Evolutionary conservation across 306 rosid species (phyloP), one percentile per base, ranked within the genome.

Genomic region (Sicyos baderoa): DNA sequence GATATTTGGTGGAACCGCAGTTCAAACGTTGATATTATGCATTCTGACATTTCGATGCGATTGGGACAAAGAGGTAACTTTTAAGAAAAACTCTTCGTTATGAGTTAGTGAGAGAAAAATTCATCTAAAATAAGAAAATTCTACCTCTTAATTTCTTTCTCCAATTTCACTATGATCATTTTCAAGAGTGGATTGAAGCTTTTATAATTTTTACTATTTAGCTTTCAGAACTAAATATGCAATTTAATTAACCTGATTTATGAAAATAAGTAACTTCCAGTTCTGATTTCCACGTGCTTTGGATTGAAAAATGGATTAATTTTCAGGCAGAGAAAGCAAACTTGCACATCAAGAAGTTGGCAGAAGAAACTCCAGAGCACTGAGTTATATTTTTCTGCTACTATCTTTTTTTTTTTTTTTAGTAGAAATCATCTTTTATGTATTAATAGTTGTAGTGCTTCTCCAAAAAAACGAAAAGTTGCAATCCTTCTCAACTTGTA

Each of bases 1-100:
- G 85, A 83, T 87, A 6, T 83, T 83, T 51, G 90, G 96, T 4
- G 93, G 93, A 68, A 84, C 90, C 1, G 84, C 85, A 14, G 29
- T 74, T 32, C 96, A 89, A 53, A 86, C 92, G 1, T 40, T 85
- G 82, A 73, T 89, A 49, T 70, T 89, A 50, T 42, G 76, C 66
- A 10, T 75, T 50, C 23, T 89, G 71, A 83, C 88, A 42, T 19
- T 77, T 6, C 81, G 86, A 49, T 85, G 96, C 40, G 87, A 89
- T 23, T 89, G 93, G 93, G 76, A 89, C 12, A 79, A 25, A 70
- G 89, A 89, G 89, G 93, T 86, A 72, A 4, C 8, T 32, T 2
- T 32, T 4, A 32, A 32, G 37, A 32, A 32, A 32, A 32, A 32
- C 37, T 32, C 37, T 32, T 32, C 4, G 37, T 32, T 32, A 32